phyloP scores from a whole-genome alignment of 331 rosid species.

The Quercus tomentella region DNA sequence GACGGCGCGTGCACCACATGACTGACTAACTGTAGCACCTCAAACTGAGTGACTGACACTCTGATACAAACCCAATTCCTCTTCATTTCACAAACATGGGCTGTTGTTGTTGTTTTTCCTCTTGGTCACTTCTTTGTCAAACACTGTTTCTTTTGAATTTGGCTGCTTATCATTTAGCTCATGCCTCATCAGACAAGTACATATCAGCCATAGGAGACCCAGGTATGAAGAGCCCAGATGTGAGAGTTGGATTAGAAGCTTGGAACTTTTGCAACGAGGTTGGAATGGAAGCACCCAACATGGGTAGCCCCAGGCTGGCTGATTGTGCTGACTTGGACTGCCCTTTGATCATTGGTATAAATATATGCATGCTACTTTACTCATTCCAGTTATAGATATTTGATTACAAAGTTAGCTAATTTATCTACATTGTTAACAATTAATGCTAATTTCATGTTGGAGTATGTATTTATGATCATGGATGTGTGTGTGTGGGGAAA shows the following conservation, averaged over 20 bases:
- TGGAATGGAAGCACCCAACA: slow-evolving; percentile 46
- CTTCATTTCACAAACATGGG: slow-evolving; percentile 1
- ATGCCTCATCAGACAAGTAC: slow-evolving; percentile 19
- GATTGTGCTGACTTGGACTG: slow-evolving; percentile 50
- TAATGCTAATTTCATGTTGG: background rate
- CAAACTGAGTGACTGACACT: too few relatives aligned
- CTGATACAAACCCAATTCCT: background rate
- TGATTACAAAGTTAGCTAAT: background rate
- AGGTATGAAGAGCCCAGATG: slow-evolving; percentile 40
- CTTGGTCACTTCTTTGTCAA: slow-evolving; percentile 1
- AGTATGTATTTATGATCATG: too few relatives aligned
- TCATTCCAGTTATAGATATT: background rate
- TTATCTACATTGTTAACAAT: background rate
- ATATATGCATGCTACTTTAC: background rate
- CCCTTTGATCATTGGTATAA: slow-evolving; percentile 14
- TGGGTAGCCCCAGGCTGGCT: slow-evolving; percentile 61
- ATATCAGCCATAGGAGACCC: slow-evolving; percentile 50
- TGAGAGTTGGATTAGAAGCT: slow-evolving; percentile 57
- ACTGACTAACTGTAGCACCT: background rate
- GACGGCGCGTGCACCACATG: background rate
- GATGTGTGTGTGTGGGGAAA: background rate
- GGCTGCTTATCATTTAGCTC: background rate
- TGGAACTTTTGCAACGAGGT: slow-evolving; percentile 66
- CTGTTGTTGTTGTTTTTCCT: background rate
- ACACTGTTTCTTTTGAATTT: slow-evolving; percentile 6